Evolutionary conservation across 1,284 basidiomycete species (phyloP), one percentile per base, ranked within the genome.

Genomic region (Tylopilus sp.): DNA sequence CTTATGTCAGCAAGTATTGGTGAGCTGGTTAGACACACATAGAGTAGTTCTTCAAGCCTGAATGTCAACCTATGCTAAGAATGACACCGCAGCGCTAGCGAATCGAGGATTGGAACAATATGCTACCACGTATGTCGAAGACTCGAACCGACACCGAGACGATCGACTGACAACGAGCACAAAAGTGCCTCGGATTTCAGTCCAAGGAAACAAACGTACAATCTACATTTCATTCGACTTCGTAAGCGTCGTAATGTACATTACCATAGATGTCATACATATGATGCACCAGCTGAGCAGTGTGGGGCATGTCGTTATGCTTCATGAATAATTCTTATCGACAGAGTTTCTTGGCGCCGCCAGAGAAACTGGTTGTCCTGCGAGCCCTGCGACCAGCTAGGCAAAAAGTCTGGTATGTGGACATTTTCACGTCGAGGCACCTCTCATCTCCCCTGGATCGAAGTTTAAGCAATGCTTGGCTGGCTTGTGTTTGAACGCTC

Each of bases 221-320:
- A 44, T 48, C 40, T 58, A 48, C 58, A 58, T 36, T 44, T 43
- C 40, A 29, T 43, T 33, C 20, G 34, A 46, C 48, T 4, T 37
- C n/a, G 31, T 49, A 2, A 57, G 38, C 37, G 9, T 46, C 33
- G 38, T 45, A 35, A 46, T 34, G 48, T 44, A 15, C 17, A 17
- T 48, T 52, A 56, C 56, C 18, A 3, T 36, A 48, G 45, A 46
- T 52, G 62, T 61, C 60, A 54, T 56, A 60, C 55, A 54, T 24
- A 7, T 24, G n/a, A 43, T 48, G 40, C 50, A 49, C 52, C 14
- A 39, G n/a, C n/a, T n/a, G n/a, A n/a, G 29, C 44, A 17, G 38
- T 49, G 39, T 52, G 44, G 46, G 52, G 21, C 50, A 38, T 43
- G 41, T 46, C 50, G 20, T 46, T 38, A 20, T 29, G 8, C 43